These are phyloP conservation scores for Reutealis trisperma DNA, from an alignment of 345 rosid species.

Conservation along the genomic window DNA sequence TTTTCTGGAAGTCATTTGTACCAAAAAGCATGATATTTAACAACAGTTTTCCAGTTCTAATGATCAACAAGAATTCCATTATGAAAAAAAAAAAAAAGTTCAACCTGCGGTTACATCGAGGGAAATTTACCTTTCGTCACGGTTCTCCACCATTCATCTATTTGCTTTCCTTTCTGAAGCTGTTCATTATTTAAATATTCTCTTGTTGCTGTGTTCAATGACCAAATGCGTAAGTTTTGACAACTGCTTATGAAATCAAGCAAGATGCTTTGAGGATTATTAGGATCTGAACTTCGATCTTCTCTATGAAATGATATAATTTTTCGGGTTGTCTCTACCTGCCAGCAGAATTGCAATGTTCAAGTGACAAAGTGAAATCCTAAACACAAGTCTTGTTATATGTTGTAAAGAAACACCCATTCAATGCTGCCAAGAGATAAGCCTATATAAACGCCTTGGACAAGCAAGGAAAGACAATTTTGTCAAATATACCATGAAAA, in stretches of 20 bases:
- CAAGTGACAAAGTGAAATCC: constrained; percentile 23
- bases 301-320: constrained; percentile 92
- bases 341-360: constrained; percentile 36
- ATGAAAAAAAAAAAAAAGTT: not conserved
- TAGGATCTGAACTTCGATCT: constrained; percentile 86
- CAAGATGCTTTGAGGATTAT: constrained; percentile 85
- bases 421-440: not conserved
- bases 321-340: constrained; percentile 93
- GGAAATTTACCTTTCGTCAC: constrained; percentile 72
- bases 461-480: not conserved
- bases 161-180: constrained; percentile 93
- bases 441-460: not conserved
- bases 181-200: constrained; percentile 87
- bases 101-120: constrained; percentile 1
- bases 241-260: constrained; percentile 98
- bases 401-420: not conserved
- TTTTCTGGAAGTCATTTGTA: too few species aligned
- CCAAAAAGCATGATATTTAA: not conserved
- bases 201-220: constrained; percentile 81
- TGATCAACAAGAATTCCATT: not conserved
- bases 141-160: constrained; percentile 99
- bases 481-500: not conserved
- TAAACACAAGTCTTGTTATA: constrained; percentile 2
- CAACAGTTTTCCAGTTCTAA: constrained; percentile 8
- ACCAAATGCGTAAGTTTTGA: constrained; percentile 93